Percentiles rank a stretch among this genome's conserved stretches.
Evolutionary conservation across 345 rosid species (phyloP).

Genomic region (Salix suchowensis): DNA sequence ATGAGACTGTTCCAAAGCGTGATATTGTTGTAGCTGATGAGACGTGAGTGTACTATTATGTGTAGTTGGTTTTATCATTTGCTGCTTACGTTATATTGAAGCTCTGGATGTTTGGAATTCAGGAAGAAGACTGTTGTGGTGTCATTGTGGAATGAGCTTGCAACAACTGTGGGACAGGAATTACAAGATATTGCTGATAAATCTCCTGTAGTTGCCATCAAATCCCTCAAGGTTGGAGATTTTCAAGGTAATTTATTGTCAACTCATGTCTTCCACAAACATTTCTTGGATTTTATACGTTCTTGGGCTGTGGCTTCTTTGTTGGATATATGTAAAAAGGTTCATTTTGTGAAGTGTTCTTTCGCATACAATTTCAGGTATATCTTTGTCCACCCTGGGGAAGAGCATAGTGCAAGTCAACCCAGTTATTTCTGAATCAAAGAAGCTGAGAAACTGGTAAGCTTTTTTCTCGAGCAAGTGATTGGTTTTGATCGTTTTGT

Average conservation of each 20-base stretch:
- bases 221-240: conserved; percentile 83
- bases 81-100: not conserved
- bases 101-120: conserved; percentile 1
- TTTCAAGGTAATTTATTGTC: conserved; percentile 65
- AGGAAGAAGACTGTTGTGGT: conserved; percentile 82
- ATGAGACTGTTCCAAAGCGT: conserved; percentile 74
- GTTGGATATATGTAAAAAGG: not conserved
- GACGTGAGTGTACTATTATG: conserved; percentile 35
- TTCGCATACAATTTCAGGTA: conserved; percentile 40
- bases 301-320: not conserved
- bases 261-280: too few relatives aligned
- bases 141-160: conserved; percentile 82
- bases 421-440: conserved; percentile 71
- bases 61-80: not conserved
- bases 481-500: not conserved
- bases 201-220: conserved; percentile 72
- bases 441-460: conserved; percentile 69
- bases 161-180: conserved; percentile 72
- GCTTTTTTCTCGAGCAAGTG: not conserved
- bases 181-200: conserved; percentile 59
- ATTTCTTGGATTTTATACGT: not conserved
- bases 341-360: not conserved
- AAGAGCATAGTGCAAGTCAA: conserved; percentile 57
- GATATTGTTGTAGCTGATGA: conserved; percentile 81
- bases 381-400: conserved; percentile 67